Evolutionary conservation across 2,329 filamentous ascomycete genomes (phyloP).

Genomic region (Phyllosticta ampelicida): DNA sequence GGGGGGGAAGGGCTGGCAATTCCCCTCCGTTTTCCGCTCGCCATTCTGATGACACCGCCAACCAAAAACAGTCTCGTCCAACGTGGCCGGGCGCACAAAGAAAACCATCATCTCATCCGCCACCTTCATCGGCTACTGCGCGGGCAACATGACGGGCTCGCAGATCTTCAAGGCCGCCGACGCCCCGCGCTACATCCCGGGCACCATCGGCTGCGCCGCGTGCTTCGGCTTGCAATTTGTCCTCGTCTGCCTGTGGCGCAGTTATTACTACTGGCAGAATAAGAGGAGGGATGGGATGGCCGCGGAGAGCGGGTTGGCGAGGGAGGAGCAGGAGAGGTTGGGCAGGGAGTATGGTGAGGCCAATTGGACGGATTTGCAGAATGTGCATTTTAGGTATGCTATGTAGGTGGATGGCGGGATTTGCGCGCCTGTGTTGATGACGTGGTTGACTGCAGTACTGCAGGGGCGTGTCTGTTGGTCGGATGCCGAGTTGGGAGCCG

Average conservation of each 20-base stretch:
- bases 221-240: slow-evolving; percentile 18
- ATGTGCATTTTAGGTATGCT: slow-evolving; percentile 9
- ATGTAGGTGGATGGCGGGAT: too few relatives aligned
- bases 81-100: slow-evolving; percentile 38
- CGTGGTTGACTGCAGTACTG: too few relatives aligned
- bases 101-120: slow-evolving; percentile 36
- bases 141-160: slow-evolving; percentile 38
- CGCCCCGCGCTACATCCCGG: slow-evolving; percentile 36
- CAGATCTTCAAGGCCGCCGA: slow-evolving; percentile 37
- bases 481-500: too few relatives aligned
- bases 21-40: too few relatives aligned
- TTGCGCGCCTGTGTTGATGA: too few relatives aligned
- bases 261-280: slow-evolving; percentile 33
- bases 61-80: slow-evolving; percentile 32
- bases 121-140: slow-evolving; percentile 38
- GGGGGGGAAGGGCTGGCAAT: too few relatives aligned
- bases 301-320: slow-evolving; percentile 25
- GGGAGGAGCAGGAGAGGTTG: slow-evolving; percentile 38
- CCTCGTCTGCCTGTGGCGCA: slow-evolving; percentile 30
- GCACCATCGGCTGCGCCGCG: slow-evolving; percentile 30
- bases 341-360: slow-evolving; percentile 40
- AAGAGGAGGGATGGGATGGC: slow-evolving; percentile 16
- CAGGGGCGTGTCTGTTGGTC: too few relatives aligned
- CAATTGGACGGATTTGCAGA: slow-evolving; percentile 36
- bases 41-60: too few relatives aligned